A percentile compares a stretch with the other conserved stretches of the same genome.
phyloP scores from a whole-genome alignment of 2,329 filamentous ascomycete genomes.

The Aspergillus candidus region DNA sequence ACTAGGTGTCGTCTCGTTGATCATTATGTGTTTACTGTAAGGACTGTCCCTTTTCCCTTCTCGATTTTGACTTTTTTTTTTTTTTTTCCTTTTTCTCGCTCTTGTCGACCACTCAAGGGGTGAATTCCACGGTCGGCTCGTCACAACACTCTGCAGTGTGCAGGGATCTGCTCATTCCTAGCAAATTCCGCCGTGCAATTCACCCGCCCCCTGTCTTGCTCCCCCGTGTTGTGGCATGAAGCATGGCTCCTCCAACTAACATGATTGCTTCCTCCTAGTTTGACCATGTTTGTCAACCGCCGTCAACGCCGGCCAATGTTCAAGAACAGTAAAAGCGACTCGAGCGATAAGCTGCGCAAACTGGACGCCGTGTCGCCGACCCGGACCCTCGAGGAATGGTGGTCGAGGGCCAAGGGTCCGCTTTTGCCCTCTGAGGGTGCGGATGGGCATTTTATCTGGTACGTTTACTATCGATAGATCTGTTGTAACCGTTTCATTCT shows the following conservation, averaged over 20 bases:
- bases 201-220: too few relatives aligned
- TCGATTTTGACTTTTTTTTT: neutral
- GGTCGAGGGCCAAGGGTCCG: conserved; percentile 28
- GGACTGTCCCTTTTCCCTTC: conserved; percentile 3
- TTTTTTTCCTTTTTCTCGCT: conserved; percentile 1
- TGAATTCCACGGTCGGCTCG: too few relatives aligned
- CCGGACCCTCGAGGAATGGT: conserved; percentile 34
- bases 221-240: too few relatives aligned
- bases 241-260: neutral
- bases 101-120: neutral
- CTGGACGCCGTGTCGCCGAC: conserved; percentile 32
- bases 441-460: conserved; percentile 35
- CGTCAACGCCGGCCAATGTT: conserved; percentile 18
- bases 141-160: too few relatives aligned
- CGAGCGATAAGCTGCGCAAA: conserved; percentile 27
- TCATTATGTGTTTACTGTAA: conserved; percentile 29
- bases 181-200: too few relatives aligned
- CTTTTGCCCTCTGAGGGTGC: conserved; percentile 27
- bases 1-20: conserved; percentile 26
- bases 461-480: conserved; percentile 7
- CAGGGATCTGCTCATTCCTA: too few relatives aligned
- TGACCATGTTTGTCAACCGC: conserved; percentile 31
- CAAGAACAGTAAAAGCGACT: conserved; percentile 18
- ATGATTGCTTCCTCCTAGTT: conserved; percentile 1
- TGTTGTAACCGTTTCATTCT: neutral